phyloP scores from a whole-genome alignment of 257 asterid genomes.

The Capsicum chinense region DNA sequence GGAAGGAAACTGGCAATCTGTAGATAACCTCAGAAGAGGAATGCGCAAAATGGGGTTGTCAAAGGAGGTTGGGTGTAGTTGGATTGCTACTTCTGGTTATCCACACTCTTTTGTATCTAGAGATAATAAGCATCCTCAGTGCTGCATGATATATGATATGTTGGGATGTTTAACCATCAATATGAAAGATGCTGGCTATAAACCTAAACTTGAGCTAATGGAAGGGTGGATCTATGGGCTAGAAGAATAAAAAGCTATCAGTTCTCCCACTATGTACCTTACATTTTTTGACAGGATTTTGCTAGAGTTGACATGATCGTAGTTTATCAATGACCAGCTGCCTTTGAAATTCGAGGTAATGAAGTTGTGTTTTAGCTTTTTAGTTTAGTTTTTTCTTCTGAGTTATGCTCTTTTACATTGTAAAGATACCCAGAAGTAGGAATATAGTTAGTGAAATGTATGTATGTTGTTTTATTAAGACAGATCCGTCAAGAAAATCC shows the following conservation, averaged over 20 bases:
- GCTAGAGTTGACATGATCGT: background rate
- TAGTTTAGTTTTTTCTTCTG: background rate
- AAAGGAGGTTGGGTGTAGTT: slow-evolving; percentile 90
- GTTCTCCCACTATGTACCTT: slow-evolving; percentile 1
- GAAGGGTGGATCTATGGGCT: slow-evolving; percentile 43
- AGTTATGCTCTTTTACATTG: background rate
- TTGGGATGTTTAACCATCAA: slow-evolving; percentile 58
- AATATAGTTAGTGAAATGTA: background rate
- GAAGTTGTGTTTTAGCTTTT: background rate
- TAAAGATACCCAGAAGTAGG: background rate
- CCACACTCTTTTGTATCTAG: slow-evolving; percentile 59
- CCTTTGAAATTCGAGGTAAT: slow-evolving; percentile 16
- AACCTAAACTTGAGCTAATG: slow-evolving; percentile 38
- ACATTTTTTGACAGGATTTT: slow-evolving; percentile 7
- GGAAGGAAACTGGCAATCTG: slow-evolving; percentile 82
- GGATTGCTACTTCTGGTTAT: slow-evolving; percentile 71
- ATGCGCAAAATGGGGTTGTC: slow-evolving; percentile 63
- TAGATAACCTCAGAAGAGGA: slow-evolving; percentile 60
- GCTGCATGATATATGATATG: slow-evolving; percentile 49
- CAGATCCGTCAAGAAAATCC: slow-evolving; percentile 11
- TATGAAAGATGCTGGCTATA: slow-evolving; percentile 64
- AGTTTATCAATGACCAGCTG: slow-evolving; percentile 19
- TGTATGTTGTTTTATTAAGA: background rate
- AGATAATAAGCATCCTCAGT: slow-evolving; percentile 58
- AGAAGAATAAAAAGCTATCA: slow-evolving; percentile 25